phyloP scores from a whole-genome alignment of 2,329 filamentous ascomycete genomes.

The Pseudogymnoascus sp. region DNA sequence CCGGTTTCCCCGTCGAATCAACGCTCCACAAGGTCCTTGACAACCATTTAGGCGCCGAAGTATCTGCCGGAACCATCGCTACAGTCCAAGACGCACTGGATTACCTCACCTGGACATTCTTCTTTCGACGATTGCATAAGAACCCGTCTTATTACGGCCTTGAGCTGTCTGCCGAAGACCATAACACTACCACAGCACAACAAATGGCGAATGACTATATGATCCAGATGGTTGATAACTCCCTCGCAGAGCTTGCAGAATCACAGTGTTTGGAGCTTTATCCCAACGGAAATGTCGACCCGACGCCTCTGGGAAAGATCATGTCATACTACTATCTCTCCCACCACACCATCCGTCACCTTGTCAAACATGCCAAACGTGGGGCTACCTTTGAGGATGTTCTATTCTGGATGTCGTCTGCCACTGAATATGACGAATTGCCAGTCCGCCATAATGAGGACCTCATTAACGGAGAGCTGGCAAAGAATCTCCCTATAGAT shows the following conservation, averaged over 20 bases:
- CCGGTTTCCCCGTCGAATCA: constrained; percentile 94
- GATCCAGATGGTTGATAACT: constrained; percentile 83
- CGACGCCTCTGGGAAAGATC: constrained; percentile 90
- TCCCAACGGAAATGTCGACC: constrained; percentile 79
- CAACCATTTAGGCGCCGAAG: constrained; percentile 91
- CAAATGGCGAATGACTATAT: constrained; percentile 88
- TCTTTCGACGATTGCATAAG: constrained; percentile 94
- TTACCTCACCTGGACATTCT: constrained; percentile 98
- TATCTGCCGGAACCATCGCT: constrained; percentile 83
- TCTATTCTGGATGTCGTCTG: constrained; percentile 84
- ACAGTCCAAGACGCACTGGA: constrained; percentile 97
- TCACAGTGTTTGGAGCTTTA: constrained; percentile 79
- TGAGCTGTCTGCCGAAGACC: constrained; percentile 84
- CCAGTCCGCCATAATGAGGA: constrained; percentile 98
- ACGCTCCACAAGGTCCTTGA: constrained; percentile 93
- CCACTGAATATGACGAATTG: constrained; percentile 93
- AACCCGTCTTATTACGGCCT: constrained; percentile 97
- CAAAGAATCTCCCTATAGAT: constrained; percentile 63
- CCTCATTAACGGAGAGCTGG: constrained; percentile 86
- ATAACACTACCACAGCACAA: constrained; percentile 79
- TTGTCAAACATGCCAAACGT: constrained; percentile 67
- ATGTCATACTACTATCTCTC: constrained; percentile 99
- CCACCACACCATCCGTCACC: constrained; percentile 84
- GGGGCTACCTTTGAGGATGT: constrained; percentile 72
- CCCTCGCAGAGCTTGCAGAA: constrained; percentile 69